Evolutionary conservation across 495 filamentous ascomycete species (phyloP), one percentile per base, ranked within the genome.

Genomic region (Durotheca rogersii): DNA sequence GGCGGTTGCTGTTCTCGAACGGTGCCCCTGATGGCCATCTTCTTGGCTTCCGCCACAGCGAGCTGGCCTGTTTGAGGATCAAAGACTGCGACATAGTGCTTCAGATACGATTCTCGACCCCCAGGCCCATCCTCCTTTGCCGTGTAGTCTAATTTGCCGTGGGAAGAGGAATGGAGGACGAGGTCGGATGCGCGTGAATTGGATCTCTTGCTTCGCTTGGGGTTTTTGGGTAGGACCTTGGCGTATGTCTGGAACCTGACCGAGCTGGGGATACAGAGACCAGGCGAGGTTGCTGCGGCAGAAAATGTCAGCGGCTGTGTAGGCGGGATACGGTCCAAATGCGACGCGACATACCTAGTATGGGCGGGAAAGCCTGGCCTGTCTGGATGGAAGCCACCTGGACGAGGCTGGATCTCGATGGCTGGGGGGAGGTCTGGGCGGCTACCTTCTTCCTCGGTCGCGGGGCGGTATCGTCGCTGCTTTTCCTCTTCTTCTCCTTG

Each of bases 21-120:
- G 36, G 73, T 72, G 23, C 82, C 80, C 40, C 86, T 77, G 6
- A 96, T 75, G 6, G 82, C 80, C 51, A 95, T 74, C 62, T 87
- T 89, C 41, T 81, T 83, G 3, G 87, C 86, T 64, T 88, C 82
- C 15, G 89, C 70, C 21, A 97, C 71, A 46, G 92, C 74, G 58
- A 96, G 74, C 45, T 82, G 79, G 32, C 83, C 83, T 4, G 78
- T 83, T 33, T 76, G 71, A 0, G 88, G 86, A 60, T 98, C 89
- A 54, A 84, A 89, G 35, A 96, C 75, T 20, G 88, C 93, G 51
- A 96, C 67, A 67, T 94, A 98, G 68, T 96, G 87, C 58, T 87
- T 87, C 47, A 94, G 67, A 33, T 84, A 69, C 7, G 80, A 75
- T 46, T 90, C 82, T 10, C 78, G 68, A 4, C 69, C 69, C 48